phyloP scores from a whole-genome alignment of 2,329 filamentous ascomycete genomes.

The Endocalyx cinctus region DNA sequence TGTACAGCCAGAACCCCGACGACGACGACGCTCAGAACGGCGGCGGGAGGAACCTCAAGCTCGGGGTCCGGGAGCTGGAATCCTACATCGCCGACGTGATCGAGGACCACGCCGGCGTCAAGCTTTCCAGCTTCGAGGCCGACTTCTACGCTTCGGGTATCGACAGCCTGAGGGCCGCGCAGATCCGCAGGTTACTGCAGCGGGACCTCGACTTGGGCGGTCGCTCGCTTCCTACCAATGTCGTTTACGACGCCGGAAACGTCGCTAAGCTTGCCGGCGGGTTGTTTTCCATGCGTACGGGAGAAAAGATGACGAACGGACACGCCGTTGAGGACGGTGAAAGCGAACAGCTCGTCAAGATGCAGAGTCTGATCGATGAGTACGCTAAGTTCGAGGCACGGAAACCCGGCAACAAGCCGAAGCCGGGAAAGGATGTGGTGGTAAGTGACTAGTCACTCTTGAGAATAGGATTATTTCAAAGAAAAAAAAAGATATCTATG shows the following conservation, averaged over 20 bases:
- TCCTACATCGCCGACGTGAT: constrained; percentile 26
- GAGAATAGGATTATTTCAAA: too few species aligned
- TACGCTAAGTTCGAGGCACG: constrained; percentile 36
- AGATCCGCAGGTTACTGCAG: constrained; percentile 37
- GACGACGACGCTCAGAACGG: constrained; percentile 3
- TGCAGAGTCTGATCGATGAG: constrained; percentile 36
- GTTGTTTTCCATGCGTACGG: constrained; percentile 25
- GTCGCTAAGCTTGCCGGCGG: constrained; percentile 29
- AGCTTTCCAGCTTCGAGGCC: constrained; percentile 22
- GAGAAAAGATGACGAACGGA: constrained; percentile 12
- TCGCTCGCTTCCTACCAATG: constrained; percentile 29
- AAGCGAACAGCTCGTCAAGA: constrained; percentile 13
- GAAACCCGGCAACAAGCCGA: constrained; percentile 8
- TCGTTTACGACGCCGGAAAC: constrained; percentile 38
- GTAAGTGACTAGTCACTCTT: too few species aligned
- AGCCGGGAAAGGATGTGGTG: constrained; percentile 12
- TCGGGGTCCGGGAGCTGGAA: constrained; percentile 25
- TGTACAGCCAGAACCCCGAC: constrained; percentile 25
- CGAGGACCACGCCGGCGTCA: constrained; percentile 26
- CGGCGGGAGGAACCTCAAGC: constrained; percentile 9
- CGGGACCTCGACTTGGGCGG: constrained; percentile 31
- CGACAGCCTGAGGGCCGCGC: constrained; percentile 42
- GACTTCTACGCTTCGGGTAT: constrained; percentile 42
- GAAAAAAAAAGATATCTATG: too few species aligned
- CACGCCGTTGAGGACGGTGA: constrained; percentile 27